These are phyloP conservation scores for Penicillium capsulatum DNA, from an alignment of 2,329 filamentous ascomycete species.

Conservation along the genomic window DNA sequence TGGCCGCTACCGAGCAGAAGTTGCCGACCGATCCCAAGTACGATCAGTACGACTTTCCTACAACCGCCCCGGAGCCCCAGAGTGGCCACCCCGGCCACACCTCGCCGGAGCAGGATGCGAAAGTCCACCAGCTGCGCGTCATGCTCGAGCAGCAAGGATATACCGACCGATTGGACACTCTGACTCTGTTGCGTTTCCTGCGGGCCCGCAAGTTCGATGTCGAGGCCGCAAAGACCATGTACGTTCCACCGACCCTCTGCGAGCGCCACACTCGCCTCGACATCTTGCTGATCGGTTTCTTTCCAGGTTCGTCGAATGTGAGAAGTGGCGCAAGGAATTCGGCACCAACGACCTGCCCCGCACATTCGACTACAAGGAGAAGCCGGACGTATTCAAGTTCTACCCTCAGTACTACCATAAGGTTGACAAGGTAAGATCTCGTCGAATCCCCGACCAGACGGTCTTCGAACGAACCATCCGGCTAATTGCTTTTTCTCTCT, in stretches of 20 bases:
- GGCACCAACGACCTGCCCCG: constrained; percentile 76
- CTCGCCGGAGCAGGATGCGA: constrained; percentile 79
- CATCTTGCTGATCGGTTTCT: no score
- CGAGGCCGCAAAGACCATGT: constrained; percentile 80
- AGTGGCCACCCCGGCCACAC: constrained; percentile 84
- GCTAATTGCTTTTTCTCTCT: constrained; percentile 1
- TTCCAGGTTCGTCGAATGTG: constrained; percentile 81
- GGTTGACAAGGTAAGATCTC: constrained; percentile 47
- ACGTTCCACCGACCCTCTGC: constrained; percentile 36
- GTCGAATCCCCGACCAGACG: background rate
- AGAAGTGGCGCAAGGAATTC: constrained; percentile 86
- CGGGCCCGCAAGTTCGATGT: constrained; percentile 95
- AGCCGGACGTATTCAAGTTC: constrained; percentile 76
- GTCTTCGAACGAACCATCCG: background rate
- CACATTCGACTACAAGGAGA: constrained; percentile 83
- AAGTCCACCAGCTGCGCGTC: constrained; percentile 78
- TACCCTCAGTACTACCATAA: constrained; percentile 99
- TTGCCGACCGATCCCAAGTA: constrained; percentile 75
- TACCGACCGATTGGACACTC: constrained; percentile 80
- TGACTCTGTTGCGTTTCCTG: constrained; percentile 89
- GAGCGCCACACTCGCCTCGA: no score
- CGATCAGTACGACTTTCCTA: constrained; percentile 93
- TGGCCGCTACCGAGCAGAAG: constrained; percentile 29
- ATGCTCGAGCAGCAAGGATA: constrained; percentile 79
- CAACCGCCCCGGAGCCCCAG: constrained; percentile 64